Evolutionary conservation across 768 basidiomycete genomes (phyloP), one percentile per base, ranked within the genome.

Genomic region (Lactarius deliciosus): DNA sequence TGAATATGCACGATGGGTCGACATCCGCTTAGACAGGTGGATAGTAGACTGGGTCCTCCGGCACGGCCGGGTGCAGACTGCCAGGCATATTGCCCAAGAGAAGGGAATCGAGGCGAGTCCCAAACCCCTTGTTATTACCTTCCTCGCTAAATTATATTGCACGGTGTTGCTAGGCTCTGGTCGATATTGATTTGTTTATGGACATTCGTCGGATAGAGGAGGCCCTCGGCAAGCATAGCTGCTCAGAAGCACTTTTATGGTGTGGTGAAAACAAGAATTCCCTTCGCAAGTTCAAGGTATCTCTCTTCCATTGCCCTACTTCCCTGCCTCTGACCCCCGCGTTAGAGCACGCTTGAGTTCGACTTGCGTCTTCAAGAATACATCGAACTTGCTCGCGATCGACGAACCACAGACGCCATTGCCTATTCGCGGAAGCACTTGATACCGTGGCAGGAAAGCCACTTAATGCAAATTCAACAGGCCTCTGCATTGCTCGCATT

Each of bases 191-290:
- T 62, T 81, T 98, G 22, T 98, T 97, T 76, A 87, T 86, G 69
- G 94, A 97, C 68, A 92, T 98, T 60, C 84, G 82, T 41, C 85
- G 90, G 65, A 96, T 98, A 70, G 94, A 97, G 76, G 80, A 82
- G 10, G 94, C 93, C 0, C 82, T 99, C 47, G 75, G 81, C 7
- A 79, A 79, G 34, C 87, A 91, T 68, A 91, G 89, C 68, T 96
- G 94, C 70, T 82, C 89, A 7, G 94, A 97, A 77, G 96, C 96
- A 16, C 81, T 99, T 56, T 82, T 86, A 22, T 99, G 96, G 96
- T 98, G 95, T 72, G 94, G 87, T 68, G 97, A 99, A 81, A 98
- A 99, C 77, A 90, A 96, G 75, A 85, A 87, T 36, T 91, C 92
- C 15, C 83, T 99, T 68, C 87, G 93, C 61, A 98, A 98, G 81